Base-by-base conservation (phyloP, 1,284 basidiomycete species). In the Erythrobasidium hasegawianum region DNA sequence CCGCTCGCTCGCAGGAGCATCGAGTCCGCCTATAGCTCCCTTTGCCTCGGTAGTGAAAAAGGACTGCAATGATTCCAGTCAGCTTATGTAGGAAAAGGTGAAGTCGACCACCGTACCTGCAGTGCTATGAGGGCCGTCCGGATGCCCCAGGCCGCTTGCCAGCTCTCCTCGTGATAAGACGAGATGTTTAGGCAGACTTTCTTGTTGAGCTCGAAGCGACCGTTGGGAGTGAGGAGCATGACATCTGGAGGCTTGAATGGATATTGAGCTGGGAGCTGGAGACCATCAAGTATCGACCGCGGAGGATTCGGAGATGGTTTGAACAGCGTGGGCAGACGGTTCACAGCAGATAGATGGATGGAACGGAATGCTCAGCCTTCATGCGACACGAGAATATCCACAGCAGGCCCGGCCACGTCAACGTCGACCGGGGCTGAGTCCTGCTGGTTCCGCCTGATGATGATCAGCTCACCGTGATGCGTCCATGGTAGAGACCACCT, bases 81-180 rank as follows among this genome's bases (percentile, higher is more conserved):
- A 60, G 93, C 84, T 70, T 96, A 92, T 22, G 90, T 87, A 74
- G 61, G 47, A 20, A 45, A 38, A 33, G 55, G 22, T 65, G 33
- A 71, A 22, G 45, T 65, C 68, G 58, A 59, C 60, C 61, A n/a
- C 13, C 45, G 57, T 56, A 60, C 40, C 18, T 38, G 43, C 11
- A 53, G 20, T n/a, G 9, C 55, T 45, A 41, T 53, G 67, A 80
- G 69, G 86, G 90, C 90, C 67, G 94, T 97, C 67, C 94, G 84
- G 26, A 97, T 89, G 64, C 94, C 94, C 94, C 94, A 97, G 13
- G 94, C 92, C 22, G 57, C 40, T 26, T 96, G 92, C 94, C 94
- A 97, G 49, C 88, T 80, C 73, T 93, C 89, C 78, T 90, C 88
- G 70, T 90, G 88, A 80, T 89, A 58, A 47, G 53, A 40, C 39